Base-by-base conservation (phyloP, 2,329 filamentous ascomycete genomes). In the Aspergillus hortae region DNA sequence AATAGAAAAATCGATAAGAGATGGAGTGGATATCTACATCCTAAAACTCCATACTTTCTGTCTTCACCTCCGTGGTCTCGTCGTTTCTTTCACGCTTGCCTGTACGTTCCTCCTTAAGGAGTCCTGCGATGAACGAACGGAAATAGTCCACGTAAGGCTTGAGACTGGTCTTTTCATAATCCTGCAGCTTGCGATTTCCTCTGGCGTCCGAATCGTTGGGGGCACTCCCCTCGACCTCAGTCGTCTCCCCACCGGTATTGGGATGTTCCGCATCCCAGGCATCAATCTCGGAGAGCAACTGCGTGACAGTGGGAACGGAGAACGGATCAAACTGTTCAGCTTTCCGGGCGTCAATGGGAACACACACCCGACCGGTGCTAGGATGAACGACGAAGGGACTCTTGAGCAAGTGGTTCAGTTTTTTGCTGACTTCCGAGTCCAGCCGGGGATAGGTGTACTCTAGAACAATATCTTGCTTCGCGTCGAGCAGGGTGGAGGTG, bases 401-500 rank as follows among this genome's bases (percentile, higher is more conserved):
- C 71, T 99, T 99, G 62, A 99, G 85, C 80, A 99, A 84, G 80
- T 99, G 94, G 76, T 96, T 97, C 52, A 95, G 84, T 70, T 96
- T 96, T 79, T 97, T 97, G 67, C 89, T 94, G 68, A 99, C 94
- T 72, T 96, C 91, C 56, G 94, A 92, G 78, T 99, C 94, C 49
- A 99, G 88, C 36, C 94, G 87, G 3, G 94, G 94, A 72, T 99
- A 99, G 6, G 94, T 96, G 74, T 99, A 97, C 74, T 99, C 94
- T 27, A 99, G 83, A 3, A 97, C 86, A 56, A 99, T 89, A 67
- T 97, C 94, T 70, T 96, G 91, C 74, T 96, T 97, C 19, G 91
- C 90, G 64, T 96, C 90, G 7, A 88, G 81, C 11, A 99, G 80
- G 2, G 86, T 84, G 56, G 81, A 84, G 0, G 85, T 72, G 60